Evolutionary conservation across 371 early-diverging fungal species (phyloP).

Genomic region (Gilbertella persicaria): DNA sequence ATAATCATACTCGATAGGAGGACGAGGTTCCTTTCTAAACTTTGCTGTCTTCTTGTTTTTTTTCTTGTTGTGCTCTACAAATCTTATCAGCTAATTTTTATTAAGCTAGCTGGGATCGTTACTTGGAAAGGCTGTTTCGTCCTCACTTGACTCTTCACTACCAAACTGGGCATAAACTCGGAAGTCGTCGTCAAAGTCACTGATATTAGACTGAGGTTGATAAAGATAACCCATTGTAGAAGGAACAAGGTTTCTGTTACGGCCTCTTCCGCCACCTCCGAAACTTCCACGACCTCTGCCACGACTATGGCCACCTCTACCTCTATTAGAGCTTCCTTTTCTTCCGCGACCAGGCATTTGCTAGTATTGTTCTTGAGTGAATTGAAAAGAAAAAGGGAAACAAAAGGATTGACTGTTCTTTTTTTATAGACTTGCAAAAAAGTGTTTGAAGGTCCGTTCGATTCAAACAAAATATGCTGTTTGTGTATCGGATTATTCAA

Average conservation of each 20-base stretch:
- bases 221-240: conserved; percentile 22
- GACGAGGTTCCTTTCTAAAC: conserved; percentile 1
- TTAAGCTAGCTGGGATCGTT: conserved; percentile 1
- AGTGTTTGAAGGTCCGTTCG: no score
- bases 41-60: background rate
- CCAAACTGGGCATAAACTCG: conserved; percentile 28
- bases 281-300: conserved; percentile 36
- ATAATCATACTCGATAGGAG: conserved; percentile 10
- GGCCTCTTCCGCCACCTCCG: conserved; percentile 35
- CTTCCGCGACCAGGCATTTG: conserved; percentile 16
- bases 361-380: no score
- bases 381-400: background rate
- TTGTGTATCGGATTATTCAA: no score
- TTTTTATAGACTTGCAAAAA: no score
- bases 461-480: no score
- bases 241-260: conserved; percentile 19
- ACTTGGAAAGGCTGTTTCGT: background rate
- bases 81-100: no score
- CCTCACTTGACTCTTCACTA: conserved; percentile 27
- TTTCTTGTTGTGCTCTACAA: conserved; percentile 3
- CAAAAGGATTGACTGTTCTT: no score
- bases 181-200: conserved; percentile 25
- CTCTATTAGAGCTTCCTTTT: conserved; percentile 2
- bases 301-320: conserved; percentile 7
- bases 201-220: conserved; percentile 17